Evolutionary conservation across 106 monocot genomes (phyloP), one percentile per base, ranked within the genome.

Genomic region (Dactylorhiza incarnata): DNA sequence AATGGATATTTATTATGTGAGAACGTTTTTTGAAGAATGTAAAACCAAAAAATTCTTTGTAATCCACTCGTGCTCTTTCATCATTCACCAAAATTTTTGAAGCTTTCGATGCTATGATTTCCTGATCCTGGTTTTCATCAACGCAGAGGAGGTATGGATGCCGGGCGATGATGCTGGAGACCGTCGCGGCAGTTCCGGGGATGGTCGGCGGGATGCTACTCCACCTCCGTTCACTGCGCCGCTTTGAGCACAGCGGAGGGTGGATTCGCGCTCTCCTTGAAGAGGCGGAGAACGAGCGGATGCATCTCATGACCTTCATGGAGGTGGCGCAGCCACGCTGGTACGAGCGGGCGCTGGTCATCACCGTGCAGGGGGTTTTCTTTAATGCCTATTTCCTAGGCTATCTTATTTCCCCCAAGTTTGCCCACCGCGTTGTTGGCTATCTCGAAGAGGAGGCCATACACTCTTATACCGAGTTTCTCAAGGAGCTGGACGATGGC

Each of bases 241-340:
- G 81, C 5, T 85, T 85, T 78, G 85, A 85, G 75, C 80, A 80
- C 11, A 84, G 84, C 50, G 84, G 84, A 13, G 79, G 84, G 22
- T 84, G 84, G 84, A 80, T 84, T 37, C 76, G 76, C 0, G 72
- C 80, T 3, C 65, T 79, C 17, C 63, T 79, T 3, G 79, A 79
- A 63, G 79, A 79, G 62, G 79, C 73, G 0, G 79, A 79, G 80
- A 84, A 84, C 71, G 80, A 84, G 52, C 61, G 84, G 16, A 84
- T 84, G 84, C 84, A 84, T 65, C 79, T 84, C 24, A 80, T 84
- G 84, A 84, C 80, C 45, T 84, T 84, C 84, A 76, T 84, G 84
- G 84, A 84, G 75, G 84, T 80, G 37, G 25, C 84, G 16, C 44
- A 84, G 25, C 84, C 84, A 6, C 69, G 75, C 14, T 84, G 84